A percentile compares a stretch with the other conserved stretches of the same genome.
phyloP scores from a whole-genome alignment of 1,284 basidiomycete genomes.

The Sporisorium iseilematis-ciliati region DNA sequence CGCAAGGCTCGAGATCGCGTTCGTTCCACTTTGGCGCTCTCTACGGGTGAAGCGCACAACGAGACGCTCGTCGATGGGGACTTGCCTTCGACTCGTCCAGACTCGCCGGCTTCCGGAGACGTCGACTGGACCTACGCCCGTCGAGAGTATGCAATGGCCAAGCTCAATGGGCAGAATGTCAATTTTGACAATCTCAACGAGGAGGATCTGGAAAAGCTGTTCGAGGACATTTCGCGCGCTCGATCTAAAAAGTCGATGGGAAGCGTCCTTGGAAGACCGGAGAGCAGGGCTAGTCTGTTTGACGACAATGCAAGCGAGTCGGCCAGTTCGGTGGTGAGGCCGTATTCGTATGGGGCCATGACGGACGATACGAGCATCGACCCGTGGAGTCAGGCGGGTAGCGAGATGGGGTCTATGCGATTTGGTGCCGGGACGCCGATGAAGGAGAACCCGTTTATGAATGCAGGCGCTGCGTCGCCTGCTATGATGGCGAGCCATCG shows the following conservation, averaged over 20 bases:
- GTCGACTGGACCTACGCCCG: constrained; percentile 67
- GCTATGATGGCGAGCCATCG: constrained; percentile 20
- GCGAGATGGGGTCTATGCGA: constrained; percentile 50
- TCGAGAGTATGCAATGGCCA: constrained; percentile 59
- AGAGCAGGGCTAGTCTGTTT: constrained; percentile 62
- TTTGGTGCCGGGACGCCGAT: constrained; percentile 29
- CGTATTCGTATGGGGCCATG: constrained; percentile 61
- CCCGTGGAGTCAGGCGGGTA: constrained; percentile 60
- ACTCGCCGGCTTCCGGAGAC: constrained; percentile 61
- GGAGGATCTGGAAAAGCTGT: constrained; percentile 66
- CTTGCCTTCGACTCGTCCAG: constrained; percentile 47
- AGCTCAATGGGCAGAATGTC: constrained; percentile 63
- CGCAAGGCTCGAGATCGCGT: constrained; percentile 60
- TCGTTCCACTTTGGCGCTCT: constrained; percentile 53
- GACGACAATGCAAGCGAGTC: constrained; percentile 62
- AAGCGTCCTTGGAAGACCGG: constrained; percentile 54
- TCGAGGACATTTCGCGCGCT: constrained; percentile 63
- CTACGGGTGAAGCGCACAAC: constrained; percentile 54
- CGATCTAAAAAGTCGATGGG: constrained; percentile 59
- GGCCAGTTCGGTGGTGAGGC: constrained; percentile 50
- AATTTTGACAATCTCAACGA: constrained; percentile 64
- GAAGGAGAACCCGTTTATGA: constrained; percentile 21
- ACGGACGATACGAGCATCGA: constrained; percentile 66
- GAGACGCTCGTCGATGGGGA: constrained; percentile 48
- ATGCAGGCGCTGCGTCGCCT: constrained; percentile 18